Percentiles rank a stretch among this genome's conserved stretches.
phyloP scores from a whole-genome alignment of 2,329 filamentous ascomycete genomes.

The Arthrobotrys musiformis region DNA sequence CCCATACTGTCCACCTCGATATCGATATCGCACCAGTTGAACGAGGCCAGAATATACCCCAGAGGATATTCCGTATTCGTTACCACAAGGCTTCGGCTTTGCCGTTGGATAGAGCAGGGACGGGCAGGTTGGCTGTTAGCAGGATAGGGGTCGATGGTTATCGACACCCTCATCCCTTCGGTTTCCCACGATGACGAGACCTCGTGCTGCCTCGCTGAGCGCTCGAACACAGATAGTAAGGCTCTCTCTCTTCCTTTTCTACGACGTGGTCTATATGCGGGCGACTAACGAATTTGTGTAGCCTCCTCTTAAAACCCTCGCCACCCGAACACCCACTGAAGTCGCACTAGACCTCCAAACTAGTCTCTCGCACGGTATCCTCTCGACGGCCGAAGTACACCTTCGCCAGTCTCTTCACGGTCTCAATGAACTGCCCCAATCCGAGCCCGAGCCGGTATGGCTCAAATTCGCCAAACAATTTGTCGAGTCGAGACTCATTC shows the following conservation, averaged over 20 bases:
- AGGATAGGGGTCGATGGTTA: constrained; percentile 53
- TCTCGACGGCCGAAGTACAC: constrained; percentile 78
- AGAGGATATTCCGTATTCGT: not conserved
- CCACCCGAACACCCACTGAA: constrained; percentile 47
- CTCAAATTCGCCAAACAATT: constrained; percentile 96
- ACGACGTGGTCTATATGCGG: not conserved
- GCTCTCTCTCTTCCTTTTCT: not conserved
- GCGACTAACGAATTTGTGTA: constrained; percentile 7
- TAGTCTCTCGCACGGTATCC: constrained; percentile 83
- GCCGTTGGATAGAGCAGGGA: not conserved
- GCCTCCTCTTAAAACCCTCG: constrained; percentile 42
- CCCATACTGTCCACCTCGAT: not conserved
- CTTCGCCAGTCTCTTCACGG: constrained; percentile 82
- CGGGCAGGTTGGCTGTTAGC: constrained; percentile 24
- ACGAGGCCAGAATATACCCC: not conserved
- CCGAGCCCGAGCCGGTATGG: constrained; percentile 93
- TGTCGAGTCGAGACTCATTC: constrained; percentile 85
- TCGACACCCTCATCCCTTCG: constrained; percentile 53
- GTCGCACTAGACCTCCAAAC: constrained; percentile 61
- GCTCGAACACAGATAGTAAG: constrained; percentile 28
- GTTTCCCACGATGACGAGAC: constrained; percentile 34
- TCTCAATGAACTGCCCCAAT: constrained; percentile 92
- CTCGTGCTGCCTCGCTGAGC: constrained; percentile 39
- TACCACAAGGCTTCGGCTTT: not conserved
- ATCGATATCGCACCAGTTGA: not conserved